These are phyloP conservation scores for Leishmania martiniquensis DNA, from an alignment of 208 protist species.

Conservation along the genomic window DNA sequence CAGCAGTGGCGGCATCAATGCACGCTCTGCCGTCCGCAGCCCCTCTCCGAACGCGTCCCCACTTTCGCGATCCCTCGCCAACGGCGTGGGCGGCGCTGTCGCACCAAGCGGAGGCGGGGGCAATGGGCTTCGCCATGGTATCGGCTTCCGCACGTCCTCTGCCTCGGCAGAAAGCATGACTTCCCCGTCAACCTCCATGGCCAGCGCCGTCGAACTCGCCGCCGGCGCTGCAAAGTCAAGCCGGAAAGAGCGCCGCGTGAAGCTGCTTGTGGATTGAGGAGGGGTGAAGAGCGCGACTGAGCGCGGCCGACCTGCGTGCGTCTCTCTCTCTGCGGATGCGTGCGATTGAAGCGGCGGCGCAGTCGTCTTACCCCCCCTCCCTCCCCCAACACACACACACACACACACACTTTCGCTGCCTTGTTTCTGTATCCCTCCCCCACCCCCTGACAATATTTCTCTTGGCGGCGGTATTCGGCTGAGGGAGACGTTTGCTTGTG, in stretches of 20 bases:
- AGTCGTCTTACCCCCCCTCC: no score
- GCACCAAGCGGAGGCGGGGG: conserved; percentile 8
- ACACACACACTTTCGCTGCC: no score
- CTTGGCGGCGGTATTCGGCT: no score
- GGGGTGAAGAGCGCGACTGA: background rate
- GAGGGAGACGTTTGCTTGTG: no score
- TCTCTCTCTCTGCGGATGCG: background rate
- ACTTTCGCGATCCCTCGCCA: conserved; percentile 4
- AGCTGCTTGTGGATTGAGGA: conserved; percentile 54
- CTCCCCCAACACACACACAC: no score
- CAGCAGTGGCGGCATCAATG: background rate
- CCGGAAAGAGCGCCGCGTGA: conserved; percentile 51
- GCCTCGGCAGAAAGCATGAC: conserved; percentile 6
- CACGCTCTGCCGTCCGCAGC: conserved; percentile 9
- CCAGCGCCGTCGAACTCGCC: background rate
- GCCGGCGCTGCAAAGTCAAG: conserved; percentile 10
- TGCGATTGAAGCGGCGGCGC: no score
- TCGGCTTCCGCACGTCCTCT: conserved; percentile 37
- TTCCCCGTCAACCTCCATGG: background rate
- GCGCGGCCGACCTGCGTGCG: no score
- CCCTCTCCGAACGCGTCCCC: conserved; percentile 7
- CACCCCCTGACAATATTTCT: no score
- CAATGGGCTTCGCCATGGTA: conserved; percentile 42
- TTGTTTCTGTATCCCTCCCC: no score
- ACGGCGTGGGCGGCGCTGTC: conserved; percentile 1